Evolutionary conservation across 2,329 filamentous ascomycete genomes (phyloP).

Genomic region (Cryphonectria japonica): DNA sequence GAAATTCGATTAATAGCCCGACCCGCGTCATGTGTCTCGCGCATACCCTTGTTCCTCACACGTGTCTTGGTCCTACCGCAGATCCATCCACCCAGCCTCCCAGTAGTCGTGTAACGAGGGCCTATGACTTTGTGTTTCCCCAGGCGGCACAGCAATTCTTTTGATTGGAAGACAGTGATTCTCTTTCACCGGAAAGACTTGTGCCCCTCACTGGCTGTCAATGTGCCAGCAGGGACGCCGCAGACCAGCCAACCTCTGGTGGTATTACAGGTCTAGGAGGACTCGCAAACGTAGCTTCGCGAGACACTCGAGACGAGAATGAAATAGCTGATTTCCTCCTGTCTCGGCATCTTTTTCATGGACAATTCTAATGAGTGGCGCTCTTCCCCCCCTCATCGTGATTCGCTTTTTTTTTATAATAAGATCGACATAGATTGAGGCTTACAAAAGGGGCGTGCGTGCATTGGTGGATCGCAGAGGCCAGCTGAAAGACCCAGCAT

Average conservation of each 20-base stretch:
- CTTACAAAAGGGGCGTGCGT: background rate
- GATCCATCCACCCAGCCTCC: background rate
- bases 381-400: background rate
- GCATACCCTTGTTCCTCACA: background rate
- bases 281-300: background rate
- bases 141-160: background rate
- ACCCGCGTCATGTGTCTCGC: slow-evolving; percentile 11
- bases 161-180: background rate
- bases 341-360: background rate
- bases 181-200: background rate
- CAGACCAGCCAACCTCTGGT: background rate
- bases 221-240: background rate
- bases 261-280: background rate
- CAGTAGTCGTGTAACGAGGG: background rate
- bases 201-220: background rate
- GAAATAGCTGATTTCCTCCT: background rate
- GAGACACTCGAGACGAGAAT: background rate
- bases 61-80: slow-evolving; percentile 4
- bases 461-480: background rate
- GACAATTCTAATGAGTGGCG: background rate
- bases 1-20: background rate
- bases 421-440: background rate
- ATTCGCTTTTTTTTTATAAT: background rate
- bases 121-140: background rate
- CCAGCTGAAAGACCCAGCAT: background rate